These are phyloP conservation scores for Leccinum subtestaceum DNA, from an alignment of 768 basidiomycete genomes.

Conservation along the genomic window DNA sequence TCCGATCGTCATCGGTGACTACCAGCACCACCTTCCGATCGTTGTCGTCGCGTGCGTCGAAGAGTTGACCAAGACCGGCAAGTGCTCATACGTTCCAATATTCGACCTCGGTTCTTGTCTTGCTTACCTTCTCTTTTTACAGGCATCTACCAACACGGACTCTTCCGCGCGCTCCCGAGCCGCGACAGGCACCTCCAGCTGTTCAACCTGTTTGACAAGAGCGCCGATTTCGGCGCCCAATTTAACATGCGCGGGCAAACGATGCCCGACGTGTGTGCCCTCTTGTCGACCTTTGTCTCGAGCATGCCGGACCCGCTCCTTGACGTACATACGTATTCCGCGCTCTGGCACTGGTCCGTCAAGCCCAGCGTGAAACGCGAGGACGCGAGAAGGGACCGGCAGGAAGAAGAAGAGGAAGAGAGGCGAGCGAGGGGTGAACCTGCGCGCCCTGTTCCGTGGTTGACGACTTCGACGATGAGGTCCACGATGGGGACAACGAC, in stretches of 20 bases:
- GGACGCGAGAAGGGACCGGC: slow-evolving; percentile 27
- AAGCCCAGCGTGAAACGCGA: slow-evolving; percentile 39
- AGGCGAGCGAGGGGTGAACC: slow-evolving; percentile 27
- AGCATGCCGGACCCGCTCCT: slow-evolving; percentile 47
- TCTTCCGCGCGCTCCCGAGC: too few relatives aligned
- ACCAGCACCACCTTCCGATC: slow-evolving; percentile 37
- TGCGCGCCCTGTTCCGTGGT: slow-evolving; percentile 15
- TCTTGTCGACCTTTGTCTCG: slow-evolving; percentile 47
- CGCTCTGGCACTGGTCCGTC: slow-evolving; percentile 45
- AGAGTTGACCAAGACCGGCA: too few relatives aligned
- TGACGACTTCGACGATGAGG: too few relatives aligned
- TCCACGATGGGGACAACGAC: slow-evolving; percentile 12
- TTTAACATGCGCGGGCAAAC: slow-evolving; percentile 32
- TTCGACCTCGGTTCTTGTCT: too few relatives aligned
- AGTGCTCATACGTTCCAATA: too few relatives aligned
- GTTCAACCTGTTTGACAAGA: slow-evolving; percentile 37
- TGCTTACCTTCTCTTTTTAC: too few relatives aligned
- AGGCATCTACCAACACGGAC: too few relatives aligned
- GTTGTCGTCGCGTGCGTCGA: slow-evolving; percentile 34
- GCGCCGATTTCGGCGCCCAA: slow-evolving; percentile 16
- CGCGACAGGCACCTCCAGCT: slow-evolving; percentile 26
- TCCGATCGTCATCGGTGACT: slow-evolving; percentile 35
- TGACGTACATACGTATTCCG: slow-evolving; percentile 38
- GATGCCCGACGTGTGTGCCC: slow-evolving; percentile 43
- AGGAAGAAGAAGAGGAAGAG: slow-evolving; percentile 35